Conservation (phyloP, 2,329 filamentous ascomycete genomes). For the Cladophialophora immunda region DNA sequence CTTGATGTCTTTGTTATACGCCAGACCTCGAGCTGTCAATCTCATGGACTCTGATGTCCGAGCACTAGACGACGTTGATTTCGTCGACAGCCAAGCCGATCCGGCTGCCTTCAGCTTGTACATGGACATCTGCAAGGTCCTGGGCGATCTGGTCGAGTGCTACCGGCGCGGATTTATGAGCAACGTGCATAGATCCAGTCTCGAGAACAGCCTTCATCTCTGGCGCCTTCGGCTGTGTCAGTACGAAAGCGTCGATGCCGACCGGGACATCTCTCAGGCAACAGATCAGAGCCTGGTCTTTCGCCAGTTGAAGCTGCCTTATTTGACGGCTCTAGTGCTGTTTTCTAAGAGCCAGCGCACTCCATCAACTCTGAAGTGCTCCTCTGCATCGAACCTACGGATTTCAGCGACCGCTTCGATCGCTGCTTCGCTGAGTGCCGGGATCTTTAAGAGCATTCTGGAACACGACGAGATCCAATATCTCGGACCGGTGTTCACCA, state of each 20-base stretch:
- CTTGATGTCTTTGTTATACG: slow-evolving; percentile 16
- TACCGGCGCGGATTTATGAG: slow-evolving; percentile 11
- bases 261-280: slow-evolving; percentile 8
- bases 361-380: slow-evolving; percentile 3
- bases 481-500: slow-evolving; percentile 14
- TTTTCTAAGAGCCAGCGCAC: slow-evolving; percentile 6
- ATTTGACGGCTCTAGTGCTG: slow-evolving; percentile 13
- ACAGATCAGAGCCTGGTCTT: slow-evolving; percentile 8
- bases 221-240: slow-evolving; percentile 13
- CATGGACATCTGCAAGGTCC: slow-evolving; percentile 9
- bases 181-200: slow-evolving; percentile 1
- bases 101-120: slow-evolving; percentile 13
- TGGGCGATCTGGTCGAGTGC: slow-evolving; percentile 7
- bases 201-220: slow-evolving; percentile 14
- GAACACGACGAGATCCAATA: slow-evolving; percentile 15
- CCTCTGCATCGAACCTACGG: slow-evolving; percentile 3
- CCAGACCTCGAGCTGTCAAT: slow-evolving; percentile 11
- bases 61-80: slow-evolving; percentile 7
- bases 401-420: slow-evolving; percentile 6
- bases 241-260: slow-evolving; percentile 10
- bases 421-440: slow-evolving; percentile 12
- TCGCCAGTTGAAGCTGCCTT: slow-evolving; percentile 12
- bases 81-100: slow-evolving; percentile 13
- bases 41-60: slow-evolving; percentile 15
- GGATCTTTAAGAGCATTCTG: slow-evolving; percentile 10